Conservation (phyloP, 2,329 filamentous ascomycete genomes). For the Exophiala viscosa region DNA sequence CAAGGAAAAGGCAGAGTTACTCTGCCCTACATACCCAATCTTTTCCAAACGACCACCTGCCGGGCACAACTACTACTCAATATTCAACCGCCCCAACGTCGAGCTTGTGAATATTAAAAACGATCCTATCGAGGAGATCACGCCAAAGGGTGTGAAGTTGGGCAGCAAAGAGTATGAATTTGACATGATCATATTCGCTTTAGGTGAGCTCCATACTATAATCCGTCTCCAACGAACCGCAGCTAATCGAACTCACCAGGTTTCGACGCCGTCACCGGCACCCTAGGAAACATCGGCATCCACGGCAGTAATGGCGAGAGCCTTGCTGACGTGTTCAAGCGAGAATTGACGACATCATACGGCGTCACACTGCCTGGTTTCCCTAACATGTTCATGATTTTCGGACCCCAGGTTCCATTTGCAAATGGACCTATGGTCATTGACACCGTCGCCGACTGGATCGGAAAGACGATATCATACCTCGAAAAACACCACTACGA, state of each 20-base stretch:
- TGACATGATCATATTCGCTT: slow-evolving; percentile 41
- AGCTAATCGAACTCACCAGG: too few species aligned
- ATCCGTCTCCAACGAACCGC: too few species aligned
- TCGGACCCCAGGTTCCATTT: slow-evolving; percentile 51
- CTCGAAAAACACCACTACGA: slow-evolving; percentile 35
- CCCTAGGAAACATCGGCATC: slow-evolving; percentile 34
- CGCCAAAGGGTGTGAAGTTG: slow-evolving; percentile 38
- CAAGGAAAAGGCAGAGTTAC: slow-evolving; percentile 47
- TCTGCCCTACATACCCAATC: slow-evolving; percentile 44
- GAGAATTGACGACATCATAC: slow-evolving; percentile 36
- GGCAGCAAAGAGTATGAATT: slow-evolving; percentile 38
- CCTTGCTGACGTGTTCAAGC: slow-evolving; percentile 26
- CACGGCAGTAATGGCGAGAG: slow-evolving; percentile 31
- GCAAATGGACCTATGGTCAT: slow-evolving; percentile 59
- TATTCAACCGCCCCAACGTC: slow-evolving; percentile 43
- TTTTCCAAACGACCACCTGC: slow-evolving; percentile 25
- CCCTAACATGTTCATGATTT: slow-evolving; percentile 51
- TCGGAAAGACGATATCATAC: slow-evolving; percentile 32
- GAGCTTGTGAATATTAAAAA: slow-evolving; percentile 45
- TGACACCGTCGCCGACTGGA: slow-evolving; percentile 43
- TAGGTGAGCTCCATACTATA: too few species aligned
- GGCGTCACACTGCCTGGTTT: slow-evolving; percentile 42
- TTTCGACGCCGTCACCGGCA: slow-evolving; percentile 42
- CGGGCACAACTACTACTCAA: slow-evolving; percentile 28
- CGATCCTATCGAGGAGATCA: slow-evolving; percentile 42